These are phyloP conservation scores for Cucurbita maxima DNA, from an alignment of 306 rosid species.

Conservation along the genomic window DNA sequence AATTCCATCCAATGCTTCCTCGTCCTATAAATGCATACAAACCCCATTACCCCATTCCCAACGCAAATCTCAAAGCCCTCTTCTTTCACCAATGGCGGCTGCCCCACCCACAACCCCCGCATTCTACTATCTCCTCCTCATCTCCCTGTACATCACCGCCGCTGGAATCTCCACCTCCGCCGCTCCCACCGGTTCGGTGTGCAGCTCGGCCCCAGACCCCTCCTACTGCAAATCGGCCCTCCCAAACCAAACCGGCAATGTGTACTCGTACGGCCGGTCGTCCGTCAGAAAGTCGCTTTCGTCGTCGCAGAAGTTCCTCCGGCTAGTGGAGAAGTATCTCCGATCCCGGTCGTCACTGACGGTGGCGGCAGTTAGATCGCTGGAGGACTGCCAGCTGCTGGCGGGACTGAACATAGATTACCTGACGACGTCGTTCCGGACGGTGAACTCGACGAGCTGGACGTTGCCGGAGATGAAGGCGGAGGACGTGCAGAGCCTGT, in stretches of 20 bases:
- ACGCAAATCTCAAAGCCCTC: neutral
- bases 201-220: slow-evolving; percentile 68
- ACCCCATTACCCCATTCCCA: neutral
- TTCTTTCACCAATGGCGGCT: neutral
- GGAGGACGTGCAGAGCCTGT: slow-evolving; percentile 41
- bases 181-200: slow-evolving; percentile 20
- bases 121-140: neutral
- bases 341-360: slow-evolving; percentile 20
- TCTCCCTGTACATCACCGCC: neutral
- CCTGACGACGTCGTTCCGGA: slow-evolving; percentile 29
- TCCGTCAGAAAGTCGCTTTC: slow-evolving; percentile 48
- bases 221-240: slow-evolving; percentile 55
- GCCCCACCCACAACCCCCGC: slow-evolving; percentile 10
- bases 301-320: slow-evolving; percentile 39
- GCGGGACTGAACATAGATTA: slow-evolving; percentile 56
- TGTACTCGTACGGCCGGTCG: slow-evolving; percentile 45
- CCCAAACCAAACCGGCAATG: slow-evolving; percentile 34
- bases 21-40: neutral
- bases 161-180: neutral
- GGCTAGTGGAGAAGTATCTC: slow-evolving; percentile 29
- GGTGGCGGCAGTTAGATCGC: slow-evolving; percentile 36
- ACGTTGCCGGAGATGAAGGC: slow-evolving; percentile 36
- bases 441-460: slow-evolving; percentile 24
- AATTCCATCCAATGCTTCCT: too few relatives aligned
- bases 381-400: slow-evolving; percentile 48